Conservation (phyloP, 805 yeast genomes). For the Pichia kluyveri region DNA sequence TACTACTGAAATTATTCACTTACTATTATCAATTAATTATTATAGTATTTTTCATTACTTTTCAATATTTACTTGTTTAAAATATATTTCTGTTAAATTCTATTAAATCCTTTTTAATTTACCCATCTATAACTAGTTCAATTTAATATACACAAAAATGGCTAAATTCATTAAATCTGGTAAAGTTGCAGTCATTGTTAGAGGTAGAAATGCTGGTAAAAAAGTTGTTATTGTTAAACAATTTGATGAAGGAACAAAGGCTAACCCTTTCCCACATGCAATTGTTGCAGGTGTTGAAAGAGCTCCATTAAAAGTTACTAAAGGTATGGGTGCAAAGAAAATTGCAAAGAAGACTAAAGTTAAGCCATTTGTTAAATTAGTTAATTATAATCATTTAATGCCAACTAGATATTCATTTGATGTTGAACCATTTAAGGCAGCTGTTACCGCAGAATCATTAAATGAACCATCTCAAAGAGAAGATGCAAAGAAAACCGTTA, state of each 20-base stretch:
- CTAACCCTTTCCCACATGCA: slow-evolving; percentile 99
- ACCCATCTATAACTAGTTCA: no score
- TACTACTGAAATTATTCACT: no score
- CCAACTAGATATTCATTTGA: slow-evolving; percentile 99
- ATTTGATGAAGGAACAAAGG: slow-evolving; percentile 97
- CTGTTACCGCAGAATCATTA: slow-evolving; percentile 87
- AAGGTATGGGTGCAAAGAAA: slow-evolving; percentile 92
- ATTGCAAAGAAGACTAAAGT: slow-evolving; percentile 94
- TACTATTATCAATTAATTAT: no score
- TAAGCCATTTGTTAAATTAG: slow-evolving; percentile 97
- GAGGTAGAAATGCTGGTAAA: slow-evolving; percentile 99
- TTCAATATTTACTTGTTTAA: no score
- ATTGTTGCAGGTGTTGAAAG: slow-evolving; percentile 99
- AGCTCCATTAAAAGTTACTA: slow-evolving; percentile 94
- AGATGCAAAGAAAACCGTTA: slow-evolving; percentile 98
- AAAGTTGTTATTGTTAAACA: slow-evolving; percentile 98
- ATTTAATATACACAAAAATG: slow-evolving; percentile 39
- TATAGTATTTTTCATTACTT: no score
- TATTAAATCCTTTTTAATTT: no score
- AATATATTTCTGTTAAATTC: no score
- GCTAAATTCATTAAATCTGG: slow-evolving; percentile 99
- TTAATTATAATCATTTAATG: slow-evolving; percentile 99
- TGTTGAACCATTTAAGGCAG: slow-evolving; percentile 89
- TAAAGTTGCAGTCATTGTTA: slow-evolving; percentile 99
- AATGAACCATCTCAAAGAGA: slow-evolving; percentile 96